Conservation (phyloP, 345 rosid species). For the Lepidium africanum region DNA sequence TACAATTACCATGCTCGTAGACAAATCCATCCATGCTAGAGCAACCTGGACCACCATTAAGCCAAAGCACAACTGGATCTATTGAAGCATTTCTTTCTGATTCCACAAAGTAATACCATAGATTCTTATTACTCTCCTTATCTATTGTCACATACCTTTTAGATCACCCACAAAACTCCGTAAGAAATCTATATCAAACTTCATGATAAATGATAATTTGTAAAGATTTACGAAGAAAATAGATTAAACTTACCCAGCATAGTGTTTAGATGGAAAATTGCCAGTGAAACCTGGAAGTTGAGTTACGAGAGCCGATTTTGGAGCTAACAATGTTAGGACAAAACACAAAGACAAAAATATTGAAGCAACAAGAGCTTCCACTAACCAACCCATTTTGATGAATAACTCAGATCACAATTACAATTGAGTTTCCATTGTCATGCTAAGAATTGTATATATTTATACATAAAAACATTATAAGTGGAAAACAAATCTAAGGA, state of each 20-base stretch:
- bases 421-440: background rate
- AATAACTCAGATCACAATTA: background rate
- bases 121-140: conserved; percentile 39
- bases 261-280: conserved; percentile 68
- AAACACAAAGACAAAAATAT: conserved; percentile 14
- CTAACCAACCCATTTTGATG: conserved; percentile 4
- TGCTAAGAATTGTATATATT: background rate
- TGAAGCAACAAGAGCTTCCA: conserved; percentile 2
- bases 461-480: background rate
- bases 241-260: conserved; percentile 51
- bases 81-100: conserved; percentile 60
- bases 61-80: conserved; percentile 91
- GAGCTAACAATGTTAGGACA: conserved; percentile 38
- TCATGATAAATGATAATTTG: background rate
- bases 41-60: conserved; percentile 96
- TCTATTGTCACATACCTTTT: conserved; percentile 62
- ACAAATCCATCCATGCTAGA: conserved; percentile 92
- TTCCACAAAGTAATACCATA: conserved; percentile 75
- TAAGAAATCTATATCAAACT: background rate
- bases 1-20: conserved; percentile 62
- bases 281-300: conserved; percentile 63
- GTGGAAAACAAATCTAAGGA: background rate
- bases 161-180: background rate
- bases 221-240: background rate
- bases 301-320: conserved; percentile 45